Conservation (phyloP, 2,329 filamentous ascomycete species). For the Aureobasidium zeae region DNA sequence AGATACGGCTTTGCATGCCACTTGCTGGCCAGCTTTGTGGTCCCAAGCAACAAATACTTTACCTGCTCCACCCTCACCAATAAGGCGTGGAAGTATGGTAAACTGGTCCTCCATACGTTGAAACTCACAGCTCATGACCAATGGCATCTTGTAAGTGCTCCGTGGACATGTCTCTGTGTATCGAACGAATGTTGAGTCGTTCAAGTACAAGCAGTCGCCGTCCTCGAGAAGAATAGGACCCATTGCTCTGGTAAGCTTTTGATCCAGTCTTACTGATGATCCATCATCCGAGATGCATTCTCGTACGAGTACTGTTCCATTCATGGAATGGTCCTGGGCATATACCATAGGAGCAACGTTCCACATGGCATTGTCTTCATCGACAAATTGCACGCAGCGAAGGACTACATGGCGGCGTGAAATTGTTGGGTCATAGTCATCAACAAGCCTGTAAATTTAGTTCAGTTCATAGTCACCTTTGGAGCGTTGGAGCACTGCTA, state of each 20-base stretch:
- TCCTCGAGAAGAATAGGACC: conserved; percentile 36
- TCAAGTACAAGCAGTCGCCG: conserved; percentile 34
- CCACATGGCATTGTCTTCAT: conserved; percentile 27
- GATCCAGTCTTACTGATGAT: neutral
- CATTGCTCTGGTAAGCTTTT: conserved; percentile 22
- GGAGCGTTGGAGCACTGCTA: neutral
- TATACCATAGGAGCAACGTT: conserved; percentile 39
- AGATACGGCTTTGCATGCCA: conserved; percentile 60
- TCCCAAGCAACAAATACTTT: conserved; percentile 48
- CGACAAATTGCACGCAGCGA: conserved; percentile 40
- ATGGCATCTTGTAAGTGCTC: neutral
- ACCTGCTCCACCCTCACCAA: conserved; percentile 48
- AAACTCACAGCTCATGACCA: neutral
- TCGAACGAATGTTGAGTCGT: conserved; percentile 20
- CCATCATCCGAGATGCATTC: conserved; percentile 18
- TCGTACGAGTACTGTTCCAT: conserved; percentile 33
- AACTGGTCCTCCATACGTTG: conserved; percentile 41
- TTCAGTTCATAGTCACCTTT: neutral
- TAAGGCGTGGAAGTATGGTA: conserved; percentile 39
- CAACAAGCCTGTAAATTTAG: conserved; percentile 17
- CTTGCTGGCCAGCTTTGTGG: conserved; percentile 44
- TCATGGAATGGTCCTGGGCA: conserved; percentile 37
- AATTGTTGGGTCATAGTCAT: conserved; percentile 28
- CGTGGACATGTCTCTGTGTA: neutral
- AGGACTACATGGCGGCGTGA: conserved; percentile 40